A percentile compares a stretch with the other conserved stretches of the same genome.
Conservation (phyloP, 2,329 filamentous ascomycete species). For the Sclerotinia spermophila region DNA sequence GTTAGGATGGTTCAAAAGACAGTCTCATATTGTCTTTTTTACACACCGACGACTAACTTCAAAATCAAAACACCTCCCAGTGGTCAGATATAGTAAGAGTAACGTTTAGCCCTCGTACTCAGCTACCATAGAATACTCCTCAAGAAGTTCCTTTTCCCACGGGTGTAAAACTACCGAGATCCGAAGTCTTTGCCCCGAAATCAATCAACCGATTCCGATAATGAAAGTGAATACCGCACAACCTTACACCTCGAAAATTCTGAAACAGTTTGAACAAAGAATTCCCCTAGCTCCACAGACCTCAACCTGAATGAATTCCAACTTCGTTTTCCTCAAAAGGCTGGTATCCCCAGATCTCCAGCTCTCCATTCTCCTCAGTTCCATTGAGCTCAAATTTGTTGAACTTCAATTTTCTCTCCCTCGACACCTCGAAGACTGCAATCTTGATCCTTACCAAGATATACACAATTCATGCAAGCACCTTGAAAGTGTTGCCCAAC, state of each 20-base stretch:
- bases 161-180: neutral
- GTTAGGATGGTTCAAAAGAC: neutral
- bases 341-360: neutral
- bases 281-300: neutral
- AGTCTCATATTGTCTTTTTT: neutral
- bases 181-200: neutral
- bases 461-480: constrained; percentile 9
- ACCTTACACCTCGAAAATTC: neutral
- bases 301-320: neutral
- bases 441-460: constrained; percentile 5
- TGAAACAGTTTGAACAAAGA: neutral
- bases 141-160: neutral
- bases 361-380: neutral
- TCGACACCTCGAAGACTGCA: neutral
- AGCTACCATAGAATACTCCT: neutral
- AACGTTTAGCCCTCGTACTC: neutral
- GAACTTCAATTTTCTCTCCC: neutral
- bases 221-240: constrained; percentile 2
- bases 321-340: neutral
- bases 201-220: neutral
- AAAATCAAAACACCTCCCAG: neutral
- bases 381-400: neutral
- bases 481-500: neutral
- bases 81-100: neutral
- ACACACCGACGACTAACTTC: neutral